Evolutionary conservation across 1,284 basidiomycete genomes (phyloP).

Genomic region (Puccinia horiana): DNA sequence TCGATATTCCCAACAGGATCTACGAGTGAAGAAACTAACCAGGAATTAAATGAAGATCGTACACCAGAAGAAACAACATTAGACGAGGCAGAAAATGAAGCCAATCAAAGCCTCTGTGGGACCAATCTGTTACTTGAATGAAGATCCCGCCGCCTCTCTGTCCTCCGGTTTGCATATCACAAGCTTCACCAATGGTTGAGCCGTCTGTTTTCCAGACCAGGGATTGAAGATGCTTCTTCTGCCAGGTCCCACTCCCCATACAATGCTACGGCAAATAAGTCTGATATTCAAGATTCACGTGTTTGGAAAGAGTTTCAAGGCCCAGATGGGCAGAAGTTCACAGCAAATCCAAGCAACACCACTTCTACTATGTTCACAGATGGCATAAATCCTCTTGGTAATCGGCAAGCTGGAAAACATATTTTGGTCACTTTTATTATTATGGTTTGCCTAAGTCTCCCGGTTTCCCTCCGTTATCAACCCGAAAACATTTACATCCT

Average conservation of each 20-base stretch:
- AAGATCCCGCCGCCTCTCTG: too few species aligned
- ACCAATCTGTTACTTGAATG: too few species aligned
- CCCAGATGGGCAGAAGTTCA: not conserved
- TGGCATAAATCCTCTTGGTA: slow-evolving; percentile 23
- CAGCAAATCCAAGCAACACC: not conserved
- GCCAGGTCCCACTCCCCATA: not conserved
- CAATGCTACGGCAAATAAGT: not conserved
- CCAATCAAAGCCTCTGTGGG: too few species aligned
- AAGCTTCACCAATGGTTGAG: slow-evolving; percentile 5
- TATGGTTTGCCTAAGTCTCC: slow-evolving; percentile 44
- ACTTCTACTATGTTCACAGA: slow-evolving; percentile 33
- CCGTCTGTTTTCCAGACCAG: not conserved
- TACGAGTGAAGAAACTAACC: too few species aligned
- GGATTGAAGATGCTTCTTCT: not conserved
- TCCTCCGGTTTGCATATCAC: slow-evolving; percentile 15
- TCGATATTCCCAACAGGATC: too few species aligned
- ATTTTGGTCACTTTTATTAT: slow-evolving; percentile 21
- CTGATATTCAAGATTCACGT: slow-evolving; percentile 23
- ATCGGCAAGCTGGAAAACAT: not conserved
- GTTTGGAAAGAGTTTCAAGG: slow-evolving; percentile 17
- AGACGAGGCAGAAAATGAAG: too few species aligned
- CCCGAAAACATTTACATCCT: slow-evolving; percentile 51
- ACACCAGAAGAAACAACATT: too few species aligned
- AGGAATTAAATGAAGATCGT: too few species aligned
- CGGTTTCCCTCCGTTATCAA: slow-evolving; percentile 48